Percentiles rank a stretch among this genome's conserved stretches.
phyloP scores from a whole-genome alignment of 1,284 basidiomycete species.

The Fomitopsis palustris region DNA sequence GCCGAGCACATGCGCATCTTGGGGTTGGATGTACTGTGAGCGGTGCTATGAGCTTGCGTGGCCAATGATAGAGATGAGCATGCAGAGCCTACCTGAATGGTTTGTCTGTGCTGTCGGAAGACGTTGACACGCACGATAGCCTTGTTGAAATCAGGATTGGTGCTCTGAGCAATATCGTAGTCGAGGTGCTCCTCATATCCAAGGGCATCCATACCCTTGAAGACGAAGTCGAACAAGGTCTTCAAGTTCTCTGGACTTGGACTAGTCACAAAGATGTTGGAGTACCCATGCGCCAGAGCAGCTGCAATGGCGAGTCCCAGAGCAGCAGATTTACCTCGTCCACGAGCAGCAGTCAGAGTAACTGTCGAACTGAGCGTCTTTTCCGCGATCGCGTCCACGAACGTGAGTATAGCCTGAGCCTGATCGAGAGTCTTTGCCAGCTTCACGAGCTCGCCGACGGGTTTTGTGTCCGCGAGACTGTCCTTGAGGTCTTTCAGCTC shows the following conservation, averaged over 20 bases:
- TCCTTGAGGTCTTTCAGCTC: slow-evolving; percentile 85
- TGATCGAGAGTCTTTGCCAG: slow-evolving; percentile 95
- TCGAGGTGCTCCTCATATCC: slow-evolving; percentile 98
- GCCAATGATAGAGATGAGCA: slow-evolving; percentile 2
- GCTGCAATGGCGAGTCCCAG: slow-evolving; percentile 93
- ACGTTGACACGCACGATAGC: slow-evolving; percentile 96
- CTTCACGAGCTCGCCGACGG: slow-evolving; percentile 86
- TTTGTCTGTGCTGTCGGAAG: slow-evolving; percentile 91
- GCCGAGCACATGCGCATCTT: slow-evolving; percentile 95
- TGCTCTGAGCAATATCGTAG: slow-evolving; percentile 94
- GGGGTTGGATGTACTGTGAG: slow-evolving; percentile 90
- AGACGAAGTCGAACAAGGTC: slow-evolving; percentile 97
- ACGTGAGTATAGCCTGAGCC: slow-evolving; percentile 88
- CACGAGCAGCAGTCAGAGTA: slow-evolving; percentile 91
- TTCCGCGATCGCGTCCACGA: slow-evolving; percentile 88
- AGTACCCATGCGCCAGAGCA: slow-evolving; percentile 92
- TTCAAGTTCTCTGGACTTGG: slow-evolving; percentile 98
- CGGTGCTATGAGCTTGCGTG: background rate
- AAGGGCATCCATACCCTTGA: slow-evolving; percentile 93
- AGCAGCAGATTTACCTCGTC: slow-evolving; percentile 96
- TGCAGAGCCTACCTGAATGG: slow-evolving; percentile 72
- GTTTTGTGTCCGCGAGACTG: slow-evolving; percentile 80
- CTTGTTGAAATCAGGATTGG: slow-evolving; percentile 92
- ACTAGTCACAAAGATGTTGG: slow-evolving; percentile 98
- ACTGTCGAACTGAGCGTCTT: slow-evolving; percentile 95